Base-by-base conservation (phyloP, 23 red algal genomes). In the Gracilaria domingensis region DNA sequence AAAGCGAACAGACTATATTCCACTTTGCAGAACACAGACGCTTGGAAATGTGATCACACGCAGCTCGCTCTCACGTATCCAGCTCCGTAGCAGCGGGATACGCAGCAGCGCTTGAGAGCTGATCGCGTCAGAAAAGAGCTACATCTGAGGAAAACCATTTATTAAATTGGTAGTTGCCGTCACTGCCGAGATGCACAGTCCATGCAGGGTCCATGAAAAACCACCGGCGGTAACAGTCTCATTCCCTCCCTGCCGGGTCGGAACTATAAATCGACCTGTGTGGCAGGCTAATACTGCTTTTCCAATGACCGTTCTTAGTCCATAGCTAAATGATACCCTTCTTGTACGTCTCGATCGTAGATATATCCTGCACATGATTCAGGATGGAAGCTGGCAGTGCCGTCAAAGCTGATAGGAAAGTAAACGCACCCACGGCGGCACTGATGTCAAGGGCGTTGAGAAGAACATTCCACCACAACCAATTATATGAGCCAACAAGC, bases 131-230 rank as follows among this genome's bases (percentile, higher is more conserved):
- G n/a, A n/a, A n/a, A n/a, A n/a, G n/a, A n/a, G n/a, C n/a, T 93
- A 79, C 90, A 93, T 42, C 66, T 58, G 36, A 93, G 66, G 54
- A 93, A 93, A 64, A 93, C 25, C 77, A 21, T 48, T 93, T 80
- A 47, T 93, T 80, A n/a, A 7, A 74, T 76, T 59, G 28, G 44
- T 83, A 91, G 13, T 33, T 64, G 65, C 76, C 74, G 18, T 82
- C 71, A 20, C 26, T 77, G 38, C 77, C 35, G 18, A 80, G 79
- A 17, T 67, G 47, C 0, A 93, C 90, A 21, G 85, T n/a, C n/a
- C n/a, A n/a, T n/a, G n/a, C n/a, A n/a, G n/a, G n/a, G n/a, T 79
- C 90, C 90, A 93, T 62, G 90, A 84, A 16, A 80, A 93, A 26
- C 90, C 64, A 24, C 90, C 90, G 11, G 90, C 40, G 30, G 38